Conservation (phyloP, 73 alveolate species). For the Paraurostyla sp. region DNA sequence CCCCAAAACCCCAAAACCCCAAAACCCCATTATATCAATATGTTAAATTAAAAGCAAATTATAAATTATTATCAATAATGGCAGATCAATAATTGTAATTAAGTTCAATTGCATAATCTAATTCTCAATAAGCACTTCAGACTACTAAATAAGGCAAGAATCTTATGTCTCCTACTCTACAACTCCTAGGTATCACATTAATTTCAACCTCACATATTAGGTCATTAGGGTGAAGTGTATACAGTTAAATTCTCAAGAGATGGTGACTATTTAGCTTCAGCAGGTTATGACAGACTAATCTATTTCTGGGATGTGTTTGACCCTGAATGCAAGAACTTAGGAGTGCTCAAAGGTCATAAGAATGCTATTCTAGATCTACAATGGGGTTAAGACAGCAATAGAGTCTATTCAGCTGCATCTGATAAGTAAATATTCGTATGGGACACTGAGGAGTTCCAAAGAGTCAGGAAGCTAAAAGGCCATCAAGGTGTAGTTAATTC, state of each 20-base stretch:
- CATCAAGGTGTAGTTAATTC: slow-evolving; percentile 79
- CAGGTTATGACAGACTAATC: slow-evolving; percentile 85
- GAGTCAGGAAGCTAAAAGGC: slow-evolving; percentile 82
- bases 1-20: no score
- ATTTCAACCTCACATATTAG: no score
- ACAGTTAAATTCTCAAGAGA: slow-evolving; percentile 82
- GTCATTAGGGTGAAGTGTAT: slow-evolving; percentile 85
- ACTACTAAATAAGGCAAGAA: no score
- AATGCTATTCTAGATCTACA: slow-evolving; percentile 85
- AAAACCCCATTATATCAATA: no score
- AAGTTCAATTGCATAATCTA: no score
- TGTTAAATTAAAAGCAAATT: no score
- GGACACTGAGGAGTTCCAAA: slow-evolving; percentile 78
- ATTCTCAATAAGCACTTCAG: no score
- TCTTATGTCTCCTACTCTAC: no score
- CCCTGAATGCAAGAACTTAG: slow-evolving; percentile 79
- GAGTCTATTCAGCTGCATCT: slow-evolving; percentile 77
- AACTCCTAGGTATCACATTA: no score
- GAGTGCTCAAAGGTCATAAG: slow-evolving; percentile 76
- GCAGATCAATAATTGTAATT: no score
- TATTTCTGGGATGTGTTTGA: slow-evolving; percentile 86
- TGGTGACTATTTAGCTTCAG: slow-evolving; percentile 83
- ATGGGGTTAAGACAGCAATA: slow-evolving; percentile 73
- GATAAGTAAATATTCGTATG: slow-evolving; percentile 80
- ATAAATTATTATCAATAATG: no score